These are phyloP conservation scores for Talaromyces sp. DNA, from an alignment of 2,329 filamentous ascomycete genomes.

Conservation along the genomic window DNA sequence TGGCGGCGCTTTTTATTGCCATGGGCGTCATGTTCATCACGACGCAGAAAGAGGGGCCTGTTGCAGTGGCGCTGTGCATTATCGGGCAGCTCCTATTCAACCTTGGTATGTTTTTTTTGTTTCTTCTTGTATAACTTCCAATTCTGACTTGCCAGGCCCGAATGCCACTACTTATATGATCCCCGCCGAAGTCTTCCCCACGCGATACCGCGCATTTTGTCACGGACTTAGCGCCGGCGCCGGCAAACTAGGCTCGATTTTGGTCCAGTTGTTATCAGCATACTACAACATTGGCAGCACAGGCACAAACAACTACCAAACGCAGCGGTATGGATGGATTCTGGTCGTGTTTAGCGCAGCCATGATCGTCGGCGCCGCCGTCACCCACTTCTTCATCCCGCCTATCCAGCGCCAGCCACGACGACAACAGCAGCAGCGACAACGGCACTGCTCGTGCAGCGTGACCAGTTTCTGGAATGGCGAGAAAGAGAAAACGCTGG, in stretches of 20 bases:
- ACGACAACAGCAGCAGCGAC: slow-evolving; percentile 16
- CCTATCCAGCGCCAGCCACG: slow-evolving; percentile 29
- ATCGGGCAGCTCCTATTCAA: slow-evolving; percentile 47
- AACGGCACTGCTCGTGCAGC: slow-evolving; percentile 29
- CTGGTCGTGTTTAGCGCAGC: slow-evolving; percentile 38
- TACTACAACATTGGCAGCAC: slow-evolving; percentile 37
- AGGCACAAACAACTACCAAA: slow-evolving; percentile 26
- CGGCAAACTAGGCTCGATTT: slow-evolving; percentile 50
- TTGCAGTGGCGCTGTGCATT: slow-evolving; percentile 40
- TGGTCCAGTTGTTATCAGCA: slow-evolving; percentile 36
- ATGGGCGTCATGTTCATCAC: slow-evolving; percentile 40
- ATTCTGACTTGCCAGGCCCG: slow-evolving; percentile 21
- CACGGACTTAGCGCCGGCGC: slow-evolving; percentile 52
- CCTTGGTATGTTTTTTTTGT: slow-evolving; percentile 32
- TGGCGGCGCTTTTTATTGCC: slow-evolving; percentile 40
- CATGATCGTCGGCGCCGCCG: slow-evolving; percentile 37
- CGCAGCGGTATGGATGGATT: slow-evolving; percentile 35
- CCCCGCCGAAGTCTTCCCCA: slow-evolving; percentile 55
- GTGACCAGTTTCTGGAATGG: slow-evolving; percentile 4
- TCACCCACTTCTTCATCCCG: slow-evolving; percentile 40
- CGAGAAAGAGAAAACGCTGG: slow-evolving; percentile 31
- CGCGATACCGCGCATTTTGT: slow-evolving; percentile 50
- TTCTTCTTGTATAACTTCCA: slow-evolving; percentile 7
- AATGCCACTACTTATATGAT: slow-evolving; percentile 44
- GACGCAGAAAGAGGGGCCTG: slow-evolving; percentile 29